Conservation (phyloP, 768 basidiomycete species). For the Baorangia bicolor region DNA sequence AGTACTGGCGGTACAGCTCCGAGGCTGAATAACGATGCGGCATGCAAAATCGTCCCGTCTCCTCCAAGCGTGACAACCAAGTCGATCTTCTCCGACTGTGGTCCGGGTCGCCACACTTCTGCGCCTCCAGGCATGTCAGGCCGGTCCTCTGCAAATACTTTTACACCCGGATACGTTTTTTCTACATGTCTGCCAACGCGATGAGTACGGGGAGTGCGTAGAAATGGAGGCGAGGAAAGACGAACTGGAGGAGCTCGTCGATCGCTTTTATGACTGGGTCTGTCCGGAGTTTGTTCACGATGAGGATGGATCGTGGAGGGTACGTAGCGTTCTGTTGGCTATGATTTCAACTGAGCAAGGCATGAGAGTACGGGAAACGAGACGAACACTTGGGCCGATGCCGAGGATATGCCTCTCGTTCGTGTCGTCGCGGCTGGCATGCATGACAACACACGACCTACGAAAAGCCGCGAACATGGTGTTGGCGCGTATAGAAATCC, state of each 20-base stretch:
- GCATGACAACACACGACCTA: not conserved
- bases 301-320: constrained; percentile 62
- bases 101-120: constrained; percentile 59
- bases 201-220: not conserved
- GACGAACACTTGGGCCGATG: constrained; percentile 24
- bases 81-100: constrained; percentile 64
- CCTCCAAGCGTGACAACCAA: constrained; percentile 91
- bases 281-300: constrained; percentile 81
- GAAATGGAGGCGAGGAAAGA: constrained; percentile 2
- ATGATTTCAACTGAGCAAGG: constrained; percentile 27
- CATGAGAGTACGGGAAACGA: constrained; percentile 3
- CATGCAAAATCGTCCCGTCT: constrained; percentile 93
- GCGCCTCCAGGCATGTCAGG: constrained; percentile 63
- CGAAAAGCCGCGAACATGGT: constrained; percentile 2
- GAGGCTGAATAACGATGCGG: constrained; percentile 84
- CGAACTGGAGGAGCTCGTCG: constrained; percentile 68
- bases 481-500: constrained; percentile 1
- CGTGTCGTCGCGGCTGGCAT: not conserved
- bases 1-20: constrained; percentile 90
- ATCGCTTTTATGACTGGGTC: constrained; percentile 76
- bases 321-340: constrained; percentile 24
- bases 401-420: constrained; percentile 15
- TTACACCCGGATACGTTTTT: constrained; percentile 55
- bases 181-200: constrained; percentile 50
- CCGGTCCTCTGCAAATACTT: constrained; percentile 66